These are phyloP conservation scores for Pseudotsuga menziesii DNA, from an alignment of 75 land plant genomes.

Conservation along the genomic window DNA sequence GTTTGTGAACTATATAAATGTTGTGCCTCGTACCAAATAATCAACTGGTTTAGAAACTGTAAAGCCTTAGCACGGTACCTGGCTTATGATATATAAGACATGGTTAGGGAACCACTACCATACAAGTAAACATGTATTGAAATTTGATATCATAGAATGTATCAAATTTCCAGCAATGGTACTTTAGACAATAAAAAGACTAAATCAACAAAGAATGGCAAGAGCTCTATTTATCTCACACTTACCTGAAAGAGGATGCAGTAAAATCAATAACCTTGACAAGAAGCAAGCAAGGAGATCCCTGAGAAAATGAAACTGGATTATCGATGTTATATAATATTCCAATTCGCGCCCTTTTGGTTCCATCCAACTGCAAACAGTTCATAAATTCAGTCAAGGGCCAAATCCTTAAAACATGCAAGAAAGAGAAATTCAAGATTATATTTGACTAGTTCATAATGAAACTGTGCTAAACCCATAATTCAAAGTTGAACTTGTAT, in stretches of 20 bases:
- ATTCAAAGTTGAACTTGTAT: not conserved
- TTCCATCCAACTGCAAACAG: constrained; percentile 51
- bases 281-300: constrained; percentile 31
- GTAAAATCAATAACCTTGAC: constrained; percentile 39
- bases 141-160: not conserved
- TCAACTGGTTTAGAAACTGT: constrained; percentile 26
- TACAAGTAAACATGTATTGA: not conserved
- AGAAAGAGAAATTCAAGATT: constrained; percentile 12
- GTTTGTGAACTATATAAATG: constrained; percentile 18
- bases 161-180: not conserved
- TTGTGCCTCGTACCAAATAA: constrained; percentile 32
- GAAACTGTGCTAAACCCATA: not conserved
- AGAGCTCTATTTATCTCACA: not conserved
- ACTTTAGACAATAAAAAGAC: not conserved
- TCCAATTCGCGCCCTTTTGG: constrained; percentile 70
- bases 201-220: not conserved
- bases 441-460: not conserved
- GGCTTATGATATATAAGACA: not conserved
- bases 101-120: not conserved
- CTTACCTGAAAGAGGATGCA: constrained; percentile 46
- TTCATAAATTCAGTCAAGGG: not conserved
- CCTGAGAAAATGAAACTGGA: constrained; percentile 5
- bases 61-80: constrained; percentile 39
- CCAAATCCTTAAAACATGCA: not conserved
- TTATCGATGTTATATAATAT: constrained; percentile 41